Evolutionary conservation across 164 flowering plant species (phyloP).

Genomic region (Vitis amurensis): DNA sequence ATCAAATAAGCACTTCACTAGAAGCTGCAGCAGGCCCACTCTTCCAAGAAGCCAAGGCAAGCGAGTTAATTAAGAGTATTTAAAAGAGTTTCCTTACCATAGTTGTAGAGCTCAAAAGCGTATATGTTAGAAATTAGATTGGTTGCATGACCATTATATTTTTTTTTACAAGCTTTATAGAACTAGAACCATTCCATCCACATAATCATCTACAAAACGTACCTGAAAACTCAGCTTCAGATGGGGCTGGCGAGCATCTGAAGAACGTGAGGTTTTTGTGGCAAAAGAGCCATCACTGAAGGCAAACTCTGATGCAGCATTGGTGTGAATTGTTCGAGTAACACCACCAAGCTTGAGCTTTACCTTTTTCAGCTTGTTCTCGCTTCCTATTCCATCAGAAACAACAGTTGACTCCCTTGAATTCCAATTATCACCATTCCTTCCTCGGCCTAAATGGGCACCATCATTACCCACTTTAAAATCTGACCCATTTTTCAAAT

Average conservation of each 20-base stretch:
- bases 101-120: no score
- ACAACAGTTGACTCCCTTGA: constrained; percentile 5
- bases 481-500: no score
- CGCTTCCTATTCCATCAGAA: constrained; percentile 34
- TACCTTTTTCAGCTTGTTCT: constrained; percentile 53
- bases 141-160: no score
- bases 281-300: constrained; percentile 22
- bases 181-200: no score
- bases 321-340: constrained; percentile 61
- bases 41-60: no score
- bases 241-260: constrained; percentile 28
- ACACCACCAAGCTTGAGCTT: constrained; percentile 76
- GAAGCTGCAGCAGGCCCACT: no score
- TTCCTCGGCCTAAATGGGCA: constrained; percentile 19
- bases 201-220: neutral
- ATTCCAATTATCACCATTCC: constrained; percentile 14
- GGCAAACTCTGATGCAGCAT: constrained; percentile 23
- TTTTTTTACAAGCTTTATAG: no score
- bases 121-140: no score
- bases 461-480: no score
- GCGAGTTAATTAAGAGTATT: no score
- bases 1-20: no score
- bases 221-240: constrained; percentile 42
- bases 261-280: constrained; percentile 22
- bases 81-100: no score